A percentile compares a stretch with the other conserved stretches of the same genome.
These are phyloP conservation scores for Aspergillus transmontanensis DNA, from an alignment of 2,329 filamentous ascomycete genomes.

Conservation along the genomic window DNA sequence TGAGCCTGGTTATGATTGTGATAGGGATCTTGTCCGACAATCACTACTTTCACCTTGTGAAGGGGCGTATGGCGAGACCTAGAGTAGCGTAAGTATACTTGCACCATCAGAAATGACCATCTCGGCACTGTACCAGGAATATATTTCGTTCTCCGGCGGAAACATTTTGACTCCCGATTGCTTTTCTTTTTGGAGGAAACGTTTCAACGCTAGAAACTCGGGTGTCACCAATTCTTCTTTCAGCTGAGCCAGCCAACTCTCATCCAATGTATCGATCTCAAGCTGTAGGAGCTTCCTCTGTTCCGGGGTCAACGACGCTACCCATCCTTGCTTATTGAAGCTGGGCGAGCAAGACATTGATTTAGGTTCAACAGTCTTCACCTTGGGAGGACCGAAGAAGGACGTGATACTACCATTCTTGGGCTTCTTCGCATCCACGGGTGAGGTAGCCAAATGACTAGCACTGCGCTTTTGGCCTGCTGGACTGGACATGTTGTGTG, in stretches of 20 bases:
- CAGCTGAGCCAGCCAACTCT: slow-evolving; percentile 85
- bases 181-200: slow-evolving; percentile 79
- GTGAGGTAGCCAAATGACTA: slow-evolving; percentile 42
- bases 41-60: slow-evolving; percentile 83
- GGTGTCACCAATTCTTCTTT: slow-evolving; percentile 80
- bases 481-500: slow-evolving; percentile 33
- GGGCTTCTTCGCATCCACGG: slow-evolving; percentile 66
- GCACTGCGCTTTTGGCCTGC: slow-evolving; percentile 67
- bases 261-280: slow-evolving; percentile 89
- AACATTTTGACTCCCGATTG: slow-evolving; percentile 76
- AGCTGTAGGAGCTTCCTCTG: slow-evolving; percentile 80
- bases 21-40: slow-evolving; percentile 95
- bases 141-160: slow-evolving; percentile 84
- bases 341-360: slow-evolving; percentile 42
- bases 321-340: slow-evolving; percentile 91
- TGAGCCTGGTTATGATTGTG: slow-evolving; percentile 96
- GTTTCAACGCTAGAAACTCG: slow-evolving; percentile 85
- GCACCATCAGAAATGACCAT: neutral
- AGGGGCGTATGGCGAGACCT: slow-evolving; percentile 96
- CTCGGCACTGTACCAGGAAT: slow-evolving; percentile 73
- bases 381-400: slow-evolving; percentile 78
- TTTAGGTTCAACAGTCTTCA: slow-evolving; percentile 35
- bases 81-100: slow-evolving; percentile 21
- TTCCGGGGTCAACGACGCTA: slow-evolving; percentile 75
- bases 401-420: slow-evolving; percentile 83